phyloP scores from a whole-genome alignment of 2,329 filamentous ascomycete species.

The Diaporthe sp. region DNA sequence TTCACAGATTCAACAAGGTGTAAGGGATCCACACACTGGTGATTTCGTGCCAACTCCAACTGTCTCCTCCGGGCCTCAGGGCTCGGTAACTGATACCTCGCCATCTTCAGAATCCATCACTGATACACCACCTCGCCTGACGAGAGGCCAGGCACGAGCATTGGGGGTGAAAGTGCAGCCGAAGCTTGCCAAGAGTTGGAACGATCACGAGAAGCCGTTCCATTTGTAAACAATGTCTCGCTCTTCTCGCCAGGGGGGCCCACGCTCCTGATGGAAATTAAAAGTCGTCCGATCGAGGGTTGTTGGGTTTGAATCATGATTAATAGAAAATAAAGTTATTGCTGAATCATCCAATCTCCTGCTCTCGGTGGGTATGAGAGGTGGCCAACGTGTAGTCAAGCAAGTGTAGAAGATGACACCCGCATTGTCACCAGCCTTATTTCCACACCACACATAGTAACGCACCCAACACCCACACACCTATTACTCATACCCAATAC shows the following conservation, averaged over 20 bases:
- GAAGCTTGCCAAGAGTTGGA: neutral
- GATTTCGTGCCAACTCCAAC: neutral
- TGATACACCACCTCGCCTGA: neutral
- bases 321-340: neutral
- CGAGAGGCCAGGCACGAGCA: neutral
- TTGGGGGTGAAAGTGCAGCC: neutral
- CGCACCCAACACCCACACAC: no score
- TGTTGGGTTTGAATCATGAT: no score
- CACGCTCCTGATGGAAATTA: neutral
- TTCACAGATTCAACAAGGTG: neutral
- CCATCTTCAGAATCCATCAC: neutral
- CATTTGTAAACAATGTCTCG: neutral
- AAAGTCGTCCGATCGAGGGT: no score
- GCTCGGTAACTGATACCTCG: neutral
- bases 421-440: no score
- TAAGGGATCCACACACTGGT: neutral
- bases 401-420: neutral
- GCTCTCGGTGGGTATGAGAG: no score
- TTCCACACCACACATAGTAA: no score
- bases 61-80: neutral
- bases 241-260: neutral
- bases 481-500: no score
- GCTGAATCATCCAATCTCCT: neutral
- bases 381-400: neutral
- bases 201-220: no score